Evolutionary conservation across 2,329 filamentous ascomycete genomes (phyloP), one percentile per base, ranked within the genome.

Genomic region (Apiospora hydei): DNA sequence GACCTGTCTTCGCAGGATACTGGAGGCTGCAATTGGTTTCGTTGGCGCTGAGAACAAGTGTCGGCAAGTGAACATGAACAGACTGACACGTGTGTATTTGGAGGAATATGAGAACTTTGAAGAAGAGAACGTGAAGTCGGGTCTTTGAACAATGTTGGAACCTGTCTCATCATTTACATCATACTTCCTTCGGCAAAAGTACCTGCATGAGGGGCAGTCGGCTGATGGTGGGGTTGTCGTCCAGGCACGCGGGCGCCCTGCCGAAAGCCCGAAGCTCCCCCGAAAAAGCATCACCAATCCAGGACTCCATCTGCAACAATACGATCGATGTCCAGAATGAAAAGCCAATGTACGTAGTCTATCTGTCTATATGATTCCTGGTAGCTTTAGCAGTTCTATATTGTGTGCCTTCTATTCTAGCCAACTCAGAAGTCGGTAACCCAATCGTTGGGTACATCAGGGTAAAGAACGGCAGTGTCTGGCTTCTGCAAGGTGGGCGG

Each of bases 151-250:
- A 41, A n/a, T 41, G 18, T 21, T 38, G 53, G 24, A 38, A 18
- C 53, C 53, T 61, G 53, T 38, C 53, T 61, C 16, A n/a, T n/a
- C 53, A 8, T n/a, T 41, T 64, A 18, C 57, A 64, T 64, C 57
- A 64, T 64, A 64, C 21, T n/a, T 41, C 18, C 8, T n/a, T 41
- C 57, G 30, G 16, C 8, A 41, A 64, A 41, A 14, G 30, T 14
- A 7, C 34, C 34, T 64, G 57, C 34, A 64, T 41, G 30, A 41
- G 57, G 53, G 53, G 53, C 53, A n/a, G 18, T 61, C 30, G 53
- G 53, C 53, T 38, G 53, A 61, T 61, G 53, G 57, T 41, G 57
- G 57, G 57, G 57, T 64, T 41, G 18, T 64, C 34, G 57, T 38
- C 18, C 30, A 8, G 51, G 7, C 16, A 38, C 30, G 11, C 53